These are phyloP conservation scores for Isoetes taiwanensis DNA, from an alignment of 75 land plant genomes.

Conservation along the genomic window DNA sequence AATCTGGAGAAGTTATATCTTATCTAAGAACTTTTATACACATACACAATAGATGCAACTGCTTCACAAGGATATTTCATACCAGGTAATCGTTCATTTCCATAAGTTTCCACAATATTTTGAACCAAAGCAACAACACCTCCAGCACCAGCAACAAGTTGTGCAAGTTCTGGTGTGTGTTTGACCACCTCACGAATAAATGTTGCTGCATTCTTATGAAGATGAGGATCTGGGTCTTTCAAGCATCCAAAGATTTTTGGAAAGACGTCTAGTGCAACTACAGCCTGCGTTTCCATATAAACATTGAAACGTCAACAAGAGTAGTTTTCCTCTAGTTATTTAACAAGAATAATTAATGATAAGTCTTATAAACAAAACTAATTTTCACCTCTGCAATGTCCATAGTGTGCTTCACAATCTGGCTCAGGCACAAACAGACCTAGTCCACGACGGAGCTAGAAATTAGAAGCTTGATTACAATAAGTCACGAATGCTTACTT, in stretches of 20 bases:
- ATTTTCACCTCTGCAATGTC: not conserved
- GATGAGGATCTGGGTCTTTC: conserved; percentile 18
- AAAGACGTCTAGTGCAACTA: conserved; percentile 13
- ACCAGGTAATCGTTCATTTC: conserved; percentile 24
- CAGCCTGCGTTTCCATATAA: no score
- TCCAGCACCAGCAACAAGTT: conserved; percentile 11
- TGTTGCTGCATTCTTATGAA: conserved; percentile 14
- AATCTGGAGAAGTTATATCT: not conserved
- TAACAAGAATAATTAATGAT: not conserved
- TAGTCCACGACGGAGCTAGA: no score
- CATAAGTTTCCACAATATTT: conserved; percentile 18
- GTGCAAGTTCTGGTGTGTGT: conserved; percentile 22
- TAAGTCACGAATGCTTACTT: not conserved
- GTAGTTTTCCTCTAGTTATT: not conserved
- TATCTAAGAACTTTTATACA: not conserved
- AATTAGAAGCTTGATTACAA: not conserved
- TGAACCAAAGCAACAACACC: conserved; percentile 21
- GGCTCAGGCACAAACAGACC: not conserved
- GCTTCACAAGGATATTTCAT: not conserved
- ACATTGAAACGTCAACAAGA: not conserved
- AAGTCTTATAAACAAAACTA: not conserved
- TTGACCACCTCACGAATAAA: conserved; percentile 24
- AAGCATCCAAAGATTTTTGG: conserved; percentile 18
- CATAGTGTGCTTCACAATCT: not conserved
- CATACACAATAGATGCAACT: not conserved